phyloP scores from a whole-genome alignment of 306 rosid genomes.

The Sechiopsis laciniata region DNA sequence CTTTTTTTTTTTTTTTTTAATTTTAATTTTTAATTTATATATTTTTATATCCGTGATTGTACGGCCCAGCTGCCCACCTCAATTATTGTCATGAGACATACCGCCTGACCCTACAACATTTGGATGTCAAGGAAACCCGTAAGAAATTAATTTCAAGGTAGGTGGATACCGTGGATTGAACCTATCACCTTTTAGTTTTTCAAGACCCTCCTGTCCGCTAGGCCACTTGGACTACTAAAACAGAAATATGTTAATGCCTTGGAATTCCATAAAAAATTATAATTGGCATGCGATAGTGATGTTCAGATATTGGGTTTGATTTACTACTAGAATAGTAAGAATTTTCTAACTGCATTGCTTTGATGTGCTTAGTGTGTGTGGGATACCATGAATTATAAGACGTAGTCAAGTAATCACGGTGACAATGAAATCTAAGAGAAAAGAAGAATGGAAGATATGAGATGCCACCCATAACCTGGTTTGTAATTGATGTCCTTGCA shows the following conservation, averaged over 20 bases:
- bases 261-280: not conserved
- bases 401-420: not conserved
- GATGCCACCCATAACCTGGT: not conserved
- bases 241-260: not conserved
- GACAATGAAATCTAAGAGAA: not conserved
- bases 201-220: too few relatives aligned
- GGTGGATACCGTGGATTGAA: too few relatives aligned
- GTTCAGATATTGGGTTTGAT: not conserved
- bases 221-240: not conserved
- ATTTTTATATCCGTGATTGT: too few relatives aligned
- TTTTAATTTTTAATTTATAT: too few relatives aligned
- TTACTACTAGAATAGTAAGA: not conserved
- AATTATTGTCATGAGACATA: too few relatives aligned
- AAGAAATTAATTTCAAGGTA: too few relatives aligned
- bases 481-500: not conserved
- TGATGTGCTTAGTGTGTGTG: constrained; percentile 8
- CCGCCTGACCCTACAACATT: too few relatives aligned
- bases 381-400: not conserved
- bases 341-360: not conserved
- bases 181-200: too few relatives aligned
- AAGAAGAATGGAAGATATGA: constrained; percentile 5
- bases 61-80: too few relatives aligned
- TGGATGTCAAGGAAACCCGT: too few relatives aligned
- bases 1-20: too few relatives aligned
- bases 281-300: not conserved